Evolutionary conservation across 225 moss, liverwort and hornwort species (phyloP).

Genomic region (Climacium dendroides): DNA sequence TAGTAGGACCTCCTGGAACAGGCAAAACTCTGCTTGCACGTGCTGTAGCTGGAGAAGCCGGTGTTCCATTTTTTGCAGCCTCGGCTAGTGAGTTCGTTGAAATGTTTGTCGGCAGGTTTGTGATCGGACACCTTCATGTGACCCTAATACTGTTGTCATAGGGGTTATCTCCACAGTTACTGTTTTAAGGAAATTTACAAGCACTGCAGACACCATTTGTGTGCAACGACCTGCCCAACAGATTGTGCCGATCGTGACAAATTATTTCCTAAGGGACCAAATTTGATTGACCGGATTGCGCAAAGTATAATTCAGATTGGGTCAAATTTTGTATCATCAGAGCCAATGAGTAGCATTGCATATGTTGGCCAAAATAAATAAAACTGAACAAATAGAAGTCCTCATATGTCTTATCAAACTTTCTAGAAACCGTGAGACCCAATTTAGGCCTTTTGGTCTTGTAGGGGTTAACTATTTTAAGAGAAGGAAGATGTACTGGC

Average conservation of each 20-base stretch:
- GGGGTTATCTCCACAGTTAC: not conserved
- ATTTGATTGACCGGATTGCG: not conserved
- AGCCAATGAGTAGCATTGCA: not conserved
- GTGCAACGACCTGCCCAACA: not conserved
- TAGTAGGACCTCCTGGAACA: slow-evolving; percentile 89
- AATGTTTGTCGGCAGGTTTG: slow-evolving; percentile 91
- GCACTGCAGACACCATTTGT: not conserved
- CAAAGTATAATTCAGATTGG: not conserved
- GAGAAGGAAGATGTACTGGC: not conserved
- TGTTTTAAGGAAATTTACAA: not conserved
- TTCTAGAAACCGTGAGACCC: not conserved
- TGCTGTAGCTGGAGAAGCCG: slow-evolving; percentile 88
- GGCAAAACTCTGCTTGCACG: slow-evolving; percentile 87
- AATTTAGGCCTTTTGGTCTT: not conserved
- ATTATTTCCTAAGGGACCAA: not conserved
- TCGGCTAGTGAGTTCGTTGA: slow-evolving; percentile 98
- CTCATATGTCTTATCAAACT: not conserved
- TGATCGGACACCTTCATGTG: not conserved
- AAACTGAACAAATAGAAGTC: no score
- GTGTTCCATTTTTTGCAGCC: slow-evolving; percentile 90
- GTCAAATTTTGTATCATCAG: not conserved
- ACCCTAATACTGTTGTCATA: not conserved
- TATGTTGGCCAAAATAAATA: not conserved
- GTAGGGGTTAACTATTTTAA: not conserved
- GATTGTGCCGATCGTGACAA: not conserved